Base-by-base conservation (phyloP, 257 asterid species). In the Forsythia viridissima region DNA sequence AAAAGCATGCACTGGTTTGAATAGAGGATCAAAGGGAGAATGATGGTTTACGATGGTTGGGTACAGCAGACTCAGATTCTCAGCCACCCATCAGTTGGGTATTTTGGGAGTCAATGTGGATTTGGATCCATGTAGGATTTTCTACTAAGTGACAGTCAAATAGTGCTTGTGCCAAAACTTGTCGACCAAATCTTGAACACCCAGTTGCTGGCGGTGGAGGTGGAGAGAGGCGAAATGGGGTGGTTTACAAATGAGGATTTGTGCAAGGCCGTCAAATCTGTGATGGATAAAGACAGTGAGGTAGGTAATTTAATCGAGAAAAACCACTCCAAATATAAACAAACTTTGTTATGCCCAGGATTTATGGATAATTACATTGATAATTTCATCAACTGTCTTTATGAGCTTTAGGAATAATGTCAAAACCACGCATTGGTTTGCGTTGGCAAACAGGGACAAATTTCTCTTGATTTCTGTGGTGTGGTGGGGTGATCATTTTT, bases 91-190 rank as follows among this genome's bases (percentile, higher is more conserved):
- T 87, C 97, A 1, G 88, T 94, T 1, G 97, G 98, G 3, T 92
- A 97, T 79, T 94, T 91, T 84, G 97, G 92, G 71, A 89, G 90
- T 83, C 97, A 94, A 52, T 88, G 98, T 75, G 97, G 97, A 52
- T 87, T 89, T 78, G 93, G 97, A n/a, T 92, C 97, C 7, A 94
- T 92, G 96, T 94, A 97, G 97, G 97, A 92, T 81, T 90, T 94
- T 52, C 71, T 94, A 84, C 80, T 86, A 86, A 85, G 92, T 57
- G 91, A 90, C 8, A 61, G 88, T 51, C 96, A 89, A 82, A 84
- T 91, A 21, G 97, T 91, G 83, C 79, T 92, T 44, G 87, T 91
- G 44, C 97, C 98, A 43, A 77, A 85, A n/a, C 51, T 90, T 79
- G 93, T 89, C 43, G 97, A 94, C 72, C 97, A 94, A 21, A 89